phyloP scores from a whole-genome alignment of 352 stramenopile species.

The Hyaloperonospora brassicae region DNA sequence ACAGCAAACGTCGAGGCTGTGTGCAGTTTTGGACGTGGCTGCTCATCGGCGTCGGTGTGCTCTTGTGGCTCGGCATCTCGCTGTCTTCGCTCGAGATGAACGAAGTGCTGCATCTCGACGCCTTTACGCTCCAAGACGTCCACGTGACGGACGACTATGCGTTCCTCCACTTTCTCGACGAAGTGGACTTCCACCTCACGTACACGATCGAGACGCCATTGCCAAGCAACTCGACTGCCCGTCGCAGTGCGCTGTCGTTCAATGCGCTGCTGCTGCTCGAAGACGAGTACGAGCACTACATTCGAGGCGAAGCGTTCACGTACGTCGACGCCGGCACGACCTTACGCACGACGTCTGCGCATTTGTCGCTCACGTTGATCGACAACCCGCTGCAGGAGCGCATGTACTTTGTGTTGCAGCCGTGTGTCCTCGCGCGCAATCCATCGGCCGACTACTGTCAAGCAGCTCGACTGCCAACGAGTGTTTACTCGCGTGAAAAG shows the following conservation, averaged over 20 bases:
- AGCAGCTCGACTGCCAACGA: constrained; percentile 25
- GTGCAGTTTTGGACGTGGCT: constrained; percentile 35
- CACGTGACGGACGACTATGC: constrained; percentile 45
- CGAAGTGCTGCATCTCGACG: constrained; percentile 60
- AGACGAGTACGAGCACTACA: constrained; percentile 47
- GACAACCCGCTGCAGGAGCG: constrained; percentile 38
- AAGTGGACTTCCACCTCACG: constrained; percentile 48
- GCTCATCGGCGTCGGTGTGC: constrained; percentile 28
- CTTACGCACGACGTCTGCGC: constrained; percentile 39
- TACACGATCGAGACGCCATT: constrained; percentile 36
- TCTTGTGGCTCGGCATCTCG: constrained; percentile 26
- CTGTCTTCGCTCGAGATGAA: constrained; percentile 35
- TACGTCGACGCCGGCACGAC: constrained; percentile 40
- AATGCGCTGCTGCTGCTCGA: constrained; percentile 49
- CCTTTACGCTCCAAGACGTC: constrained; percentile 45
- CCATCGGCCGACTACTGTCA: constrained; percentile 34
- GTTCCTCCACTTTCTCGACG: constrained; percentile 51
- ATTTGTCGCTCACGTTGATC: constrained; percentile 39
- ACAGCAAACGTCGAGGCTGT: constrained; percentile 30
- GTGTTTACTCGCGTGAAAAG: constrained; percentile 29
- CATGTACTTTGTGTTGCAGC: constrained; percentile 58
- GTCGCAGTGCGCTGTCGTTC: constrained; percentile 30
- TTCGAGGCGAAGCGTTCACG: constrained; percentile 37
- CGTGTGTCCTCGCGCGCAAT: constrained; percentile 36
- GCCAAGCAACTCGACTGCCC: constrained; percentile 3